Percentiles rank a stretch among this genome's conserved stretches.
Evolutionary conservation across 129 eudicot species (phyloP).

Genomic region (Artemisia tridentata): DNA sequence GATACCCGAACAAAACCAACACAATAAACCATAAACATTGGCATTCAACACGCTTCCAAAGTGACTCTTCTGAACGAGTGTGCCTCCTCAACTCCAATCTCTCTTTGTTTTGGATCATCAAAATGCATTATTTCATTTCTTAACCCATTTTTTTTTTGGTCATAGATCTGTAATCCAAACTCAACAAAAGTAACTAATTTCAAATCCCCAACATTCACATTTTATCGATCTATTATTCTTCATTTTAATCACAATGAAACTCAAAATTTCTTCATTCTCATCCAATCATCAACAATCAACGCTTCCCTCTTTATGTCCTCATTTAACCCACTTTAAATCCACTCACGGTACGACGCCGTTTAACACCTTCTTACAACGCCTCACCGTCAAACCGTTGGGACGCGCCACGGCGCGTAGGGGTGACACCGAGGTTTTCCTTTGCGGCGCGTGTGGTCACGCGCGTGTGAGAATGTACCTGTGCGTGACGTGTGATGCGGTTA

Average conservation of each 20-base stretch:
- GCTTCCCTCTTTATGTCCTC: constrained; percentile 46
- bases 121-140: neutral
- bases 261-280: constrained; percentile 10
- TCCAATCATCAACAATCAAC: constrained; percentile 23
- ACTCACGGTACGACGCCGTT: constrained; percentile 47
- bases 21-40: no score
- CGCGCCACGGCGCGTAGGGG: constrained; percentile 55
- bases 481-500: constrained; percentile 48
- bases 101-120: no score
- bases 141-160: no score
- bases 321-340: constrained; percentile 52
- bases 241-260: constrained; percentile 12
- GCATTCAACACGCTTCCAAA: no score
- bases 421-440: constrained; percentile 23
- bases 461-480: constrained; percentile 57
- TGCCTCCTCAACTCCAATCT: no score
- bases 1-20: no score
- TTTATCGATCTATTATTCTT: neutral
- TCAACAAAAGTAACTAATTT: constrained; percentile 7
- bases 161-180: constrained; percentile 28
- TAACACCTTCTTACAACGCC: constrained; percentile 34
- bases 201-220: constrained; percentile 24
- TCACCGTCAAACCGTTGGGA: constrained; percentile 54
- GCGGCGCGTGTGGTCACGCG: constrained; percentile 41
- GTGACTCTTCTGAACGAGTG: no score